Percentiles rank a stretch among this genome's conserved stretches.
Conservation (phyloP, 2,329 filamentous ascomycete genomes). For the Cladosporium sp. region DNA sequence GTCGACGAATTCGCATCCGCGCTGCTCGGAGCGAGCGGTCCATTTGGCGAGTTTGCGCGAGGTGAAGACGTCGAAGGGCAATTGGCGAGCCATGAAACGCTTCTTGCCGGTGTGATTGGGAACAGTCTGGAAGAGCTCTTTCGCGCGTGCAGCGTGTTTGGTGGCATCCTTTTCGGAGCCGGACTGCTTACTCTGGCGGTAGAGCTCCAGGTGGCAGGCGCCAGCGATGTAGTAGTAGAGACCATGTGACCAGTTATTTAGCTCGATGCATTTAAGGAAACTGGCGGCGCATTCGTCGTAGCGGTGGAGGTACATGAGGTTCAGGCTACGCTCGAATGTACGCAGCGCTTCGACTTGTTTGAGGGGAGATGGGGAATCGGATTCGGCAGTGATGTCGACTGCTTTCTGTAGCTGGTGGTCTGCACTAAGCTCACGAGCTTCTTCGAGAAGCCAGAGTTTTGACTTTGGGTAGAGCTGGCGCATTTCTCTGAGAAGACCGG, state of each 20-base stretch:
- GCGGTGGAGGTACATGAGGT: conserved; percentile 74
- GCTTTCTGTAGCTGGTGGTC: conserved; percentile 67
- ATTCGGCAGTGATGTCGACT: conserved; percentile 55
- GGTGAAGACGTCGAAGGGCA: conserved; percentile 88
- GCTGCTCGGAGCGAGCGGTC: conserved; percentile 71
- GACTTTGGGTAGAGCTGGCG: conserved; percentile 75
- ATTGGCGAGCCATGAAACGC: conserved; percentile 81
- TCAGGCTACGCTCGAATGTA: conserved; percentile 79
- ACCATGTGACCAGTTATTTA: conserved; percentile 89
- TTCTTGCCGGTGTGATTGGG: conserved; percentile 78
- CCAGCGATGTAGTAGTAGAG: conserved; percentile 90
- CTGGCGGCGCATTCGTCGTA: conserved; percentile 72
- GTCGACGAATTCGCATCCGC: conserved; percentile 70
- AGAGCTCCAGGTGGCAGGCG: conserved; percentile 75
- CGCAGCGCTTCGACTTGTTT: conserved; percentile 85
- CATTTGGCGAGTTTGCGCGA: conserved; percentile 83
- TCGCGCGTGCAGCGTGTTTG: conserved; percentile 53
- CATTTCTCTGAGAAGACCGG: conserved; percentile 70
- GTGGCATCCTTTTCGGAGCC: conserved; percentile 49
- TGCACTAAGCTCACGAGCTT: conserved; percentile 73
- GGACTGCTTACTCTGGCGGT: conserved; percentile 59
- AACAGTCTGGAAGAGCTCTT: conserved; percentile 69
- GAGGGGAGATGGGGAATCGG: conserved; percentile 60
- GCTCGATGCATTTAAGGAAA: conserved; percentile 69
- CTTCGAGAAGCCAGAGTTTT: conserved; percentile 83